Evolutionary conservation across 2,329 filamentous ascomycete species (phyloP).

Genomic region (Ophiobolus disseminans): DNA sequence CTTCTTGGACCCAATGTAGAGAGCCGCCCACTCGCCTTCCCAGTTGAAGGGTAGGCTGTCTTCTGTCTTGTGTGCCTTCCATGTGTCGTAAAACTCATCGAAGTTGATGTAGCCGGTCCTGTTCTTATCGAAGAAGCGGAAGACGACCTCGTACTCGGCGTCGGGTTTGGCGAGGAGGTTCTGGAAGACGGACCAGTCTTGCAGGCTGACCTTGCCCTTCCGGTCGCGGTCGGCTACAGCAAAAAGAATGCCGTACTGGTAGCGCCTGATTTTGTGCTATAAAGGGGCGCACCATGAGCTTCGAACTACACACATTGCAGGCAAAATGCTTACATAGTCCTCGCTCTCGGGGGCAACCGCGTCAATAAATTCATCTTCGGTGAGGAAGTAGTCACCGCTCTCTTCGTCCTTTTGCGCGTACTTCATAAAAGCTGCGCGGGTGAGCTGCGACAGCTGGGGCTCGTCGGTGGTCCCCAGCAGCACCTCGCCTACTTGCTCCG

Average conservation of each 20-base stretch:
- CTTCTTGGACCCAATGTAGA: constrained; percentile 90
- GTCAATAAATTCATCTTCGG: constrained; percentile 84
- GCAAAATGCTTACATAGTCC: constrained; percentile 77
- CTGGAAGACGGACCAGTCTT: constrained; percentile 93
- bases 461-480: constrained; percentile 69
- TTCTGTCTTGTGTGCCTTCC: constrained; percentile 86
- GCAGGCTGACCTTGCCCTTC: constrained; percentile 75
- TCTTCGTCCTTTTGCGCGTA: constrained; percentile 78
- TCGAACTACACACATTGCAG: constrained; percentile 28
- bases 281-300: constrained; percentile 36
- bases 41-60: constrained; percentile 93
- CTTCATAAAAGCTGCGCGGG: constrained; percentile 76
- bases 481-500: constrained; percentile 68
- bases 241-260: constrained; percentile 95
- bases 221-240: constrained; percentile 82
- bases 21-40: constrained; percentile 93
- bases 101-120: constrained; percentile 86
- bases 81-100: constrained; percentile 83
- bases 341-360: constrained; percentile 86
- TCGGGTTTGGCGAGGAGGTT: constrained; percentile 93
- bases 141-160: constrained; percentile 98
- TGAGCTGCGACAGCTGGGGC: constrained; percentile 73
- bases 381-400: constrained; percentile 80
- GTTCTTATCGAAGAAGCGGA: constrained; percentile 91
- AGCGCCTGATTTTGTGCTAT: constrained; percentile 96